Base-by-base conservation (phyloP, 495 filamentous ascomycete genomes). In the Aspergillus sparsus region DNA sequence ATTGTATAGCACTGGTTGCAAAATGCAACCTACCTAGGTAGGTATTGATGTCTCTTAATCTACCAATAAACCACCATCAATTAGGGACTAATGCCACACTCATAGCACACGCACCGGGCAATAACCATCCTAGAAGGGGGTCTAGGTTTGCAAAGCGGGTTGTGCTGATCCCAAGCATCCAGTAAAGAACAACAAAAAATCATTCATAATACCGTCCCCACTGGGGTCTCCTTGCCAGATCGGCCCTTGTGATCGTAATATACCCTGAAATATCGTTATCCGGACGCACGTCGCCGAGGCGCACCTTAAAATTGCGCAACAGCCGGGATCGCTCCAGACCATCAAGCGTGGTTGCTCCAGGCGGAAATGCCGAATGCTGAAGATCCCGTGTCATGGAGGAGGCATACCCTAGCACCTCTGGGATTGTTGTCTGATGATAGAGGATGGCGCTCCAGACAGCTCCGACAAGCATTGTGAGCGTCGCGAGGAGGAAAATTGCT, bases 351-450 rank as follows among this genome's bases (percentile, higher is more conserved):
- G 35, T 33, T 8, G 50, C 58, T 10, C 58, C 58, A 8, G 34
- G n/a, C 5, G 58, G 58, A 7, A 61, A 34, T 4, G 41, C 6
- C 13, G 49, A n/a, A 27, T 55, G 15, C 1, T 32, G 21, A 10
- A 35, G 39, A 21, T 55, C 50, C 18, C 46, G 9, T 8, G 57
- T 59, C 46, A 52, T 27, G 3, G 57, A 42, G 5, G 57, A 59
- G 36, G 53, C 57, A 31, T 53, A 53, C 3, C 57, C 57, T 6
- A 59, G 42, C 11, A 61, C 51, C 41, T 61, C 58, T 12, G 58
- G 58, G 8, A 45, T 54, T 3, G 50, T 21, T 8, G 39, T 61
- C 15, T 21, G 37, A 8, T 44, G 16, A 7, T 11, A 15, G 9
- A 18, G 32, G 0, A 45, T 7, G 8, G 39, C 16, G n/a, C 11